These are phyloP conservation scores for Mycena latifolia DNA, from an alignment of 768 basidiomycete species.

Conservation along the genomic window DNA sequence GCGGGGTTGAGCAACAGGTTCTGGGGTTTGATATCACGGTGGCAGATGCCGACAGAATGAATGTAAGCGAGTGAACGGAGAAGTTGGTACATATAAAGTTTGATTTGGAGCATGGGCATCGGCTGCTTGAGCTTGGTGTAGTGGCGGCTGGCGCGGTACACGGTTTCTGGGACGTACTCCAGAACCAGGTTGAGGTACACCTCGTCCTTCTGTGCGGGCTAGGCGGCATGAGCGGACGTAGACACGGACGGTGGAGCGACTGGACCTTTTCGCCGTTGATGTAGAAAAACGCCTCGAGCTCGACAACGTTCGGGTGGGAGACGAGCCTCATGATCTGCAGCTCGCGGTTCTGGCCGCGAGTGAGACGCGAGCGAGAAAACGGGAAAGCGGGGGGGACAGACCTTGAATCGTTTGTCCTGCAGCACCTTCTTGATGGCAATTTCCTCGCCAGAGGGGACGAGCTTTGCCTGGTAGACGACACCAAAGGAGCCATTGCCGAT, in stretches of 20 bases:
- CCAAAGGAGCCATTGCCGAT: constrained; percentile 99
- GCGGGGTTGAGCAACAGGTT: constrained; percentile 97
- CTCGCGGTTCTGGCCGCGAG: constrained; percentile 87
- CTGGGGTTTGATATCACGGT: constrained; percentile 99
- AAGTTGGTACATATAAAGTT: constrained; percentile 99
- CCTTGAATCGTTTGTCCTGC: constrained; percentile 99
- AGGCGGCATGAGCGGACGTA: constrained; percentile 21
- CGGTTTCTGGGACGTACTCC: constrained; percentile 99
- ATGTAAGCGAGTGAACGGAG: constrained; percentile 99
- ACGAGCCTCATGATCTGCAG: constrained; percentile 99
- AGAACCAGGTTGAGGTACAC: constrained; percentile 99
- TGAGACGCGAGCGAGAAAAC: not conserved
- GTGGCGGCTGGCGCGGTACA: constrained; percentile 98
- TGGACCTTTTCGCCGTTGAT: constrained; percentile 98
- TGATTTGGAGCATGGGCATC: constrained; percentile 99
- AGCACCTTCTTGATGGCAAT: constrained; percentile 99
- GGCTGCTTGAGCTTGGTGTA: constrained; percentile 99
- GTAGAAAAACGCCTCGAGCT: constrained; percentile 98
- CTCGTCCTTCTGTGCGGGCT: constrained; percentile 89
- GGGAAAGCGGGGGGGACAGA: constrained; percentile 50
- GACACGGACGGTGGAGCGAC: constrained; percentile 10
- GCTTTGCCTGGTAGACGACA: constrained; percentile 96
- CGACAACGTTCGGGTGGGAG: constrained; percentile 97
- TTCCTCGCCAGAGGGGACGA: constrained; percentile 80
- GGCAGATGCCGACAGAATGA: constrained; percentile 99